Percentiles rank a stretch among this genome's conserved stretches.
These are phyloP conservation scores for Turnera subulata DNA, from an alignment of 345 rosid species.

Conservation along the genomic window DNA sequence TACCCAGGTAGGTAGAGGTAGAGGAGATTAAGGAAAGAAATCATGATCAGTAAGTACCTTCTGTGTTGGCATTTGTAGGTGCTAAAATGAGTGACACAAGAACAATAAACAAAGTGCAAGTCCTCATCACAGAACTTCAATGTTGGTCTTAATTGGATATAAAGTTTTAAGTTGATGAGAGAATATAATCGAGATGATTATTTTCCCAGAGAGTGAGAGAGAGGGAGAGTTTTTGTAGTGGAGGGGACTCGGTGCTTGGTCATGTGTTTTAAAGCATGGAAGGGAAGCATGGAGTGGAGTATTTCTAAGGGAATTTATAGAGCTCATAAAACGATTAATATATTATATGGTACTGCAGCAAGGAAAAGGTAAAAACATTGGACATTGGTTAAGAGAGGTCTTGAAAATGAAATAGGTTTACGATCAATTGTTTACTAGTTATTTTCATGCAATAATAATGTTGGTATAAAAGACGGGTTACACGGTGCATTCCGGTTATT, in stretches of 20 bases:
- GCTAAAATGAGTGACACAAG: constrained; percentile 14
- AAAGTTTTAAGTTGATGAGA: background rate
- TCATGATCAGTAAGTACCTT: constrained; percentile 29
- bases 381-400: background rate
- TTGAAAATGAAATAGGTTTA: background rate
- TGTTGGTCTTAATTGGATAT: background rate
- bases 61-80: constrained; percentile 40
- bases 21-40: background rate
- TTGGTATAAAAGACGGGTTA: no score
- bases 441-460: background rate
- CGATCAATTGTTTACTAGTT: background rate
- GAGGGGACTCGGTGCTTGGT: background rate
- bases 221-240: background rate
- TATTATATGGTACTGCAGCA: background rate
- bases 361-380: background rate
- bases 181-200: constrained; percentile 9
- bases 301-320: constrained; percentile 32
- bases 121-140: constrained; percentile 27
- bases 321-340: constrained; percentile 25
- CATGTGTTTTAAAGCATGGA: constrained; percentile 9
- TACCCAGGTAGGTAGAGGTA: background rate
- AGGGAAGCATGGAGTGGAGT: constrained; percentile 8
- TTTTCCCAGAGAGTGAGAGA: background rate
- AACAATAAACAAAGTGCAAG: constrained; percentile 15
- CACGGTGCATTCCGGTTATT: background rate